Percentiles rank a stretch among this genome's conserved stretches.
These are phyloP conservation scores for Tremella mesenterica DNA, from an alignment of 768 basidiomycete genomes.

Conservation along the genomic window DNA sequence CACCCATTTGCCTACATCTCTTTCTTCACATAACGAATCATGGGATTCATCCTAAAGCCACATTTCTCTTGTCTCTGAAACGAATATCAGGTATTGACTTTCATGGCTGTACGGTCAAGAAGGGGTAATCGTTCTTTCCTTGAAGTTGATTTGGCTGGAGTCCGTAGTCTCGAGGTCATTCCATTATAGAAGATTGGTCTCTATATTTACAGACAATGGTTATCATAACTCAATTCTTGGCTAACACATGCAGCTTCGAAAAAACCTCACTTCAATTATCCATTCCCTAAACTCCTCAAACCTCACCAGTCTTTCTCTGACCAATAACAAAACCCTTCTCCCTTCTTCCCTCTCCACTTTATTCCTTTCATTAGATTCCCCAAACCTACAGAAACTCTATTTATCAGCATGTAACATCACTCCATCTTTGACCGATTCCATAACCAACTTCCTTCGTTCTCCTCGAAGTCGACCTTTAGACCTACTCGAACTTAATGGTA, in stretches of 20 bases:
- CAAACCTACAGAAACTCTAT: constrained; percentile 21
- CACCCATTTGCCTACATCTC: not conserved
- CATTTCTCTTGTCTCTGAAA: too few relatives aligned
- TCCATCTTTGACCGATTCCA: not conserved
- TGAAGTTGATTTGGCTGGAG: too few relatives aligned
- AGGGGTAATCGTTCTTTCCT: too few relatives aligned
- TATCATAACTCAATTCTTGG: too few relatives aligned
- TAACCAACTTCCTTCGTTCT: constrained; percentile 14
- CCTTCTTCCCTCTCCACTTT: constrained; percentile 4
- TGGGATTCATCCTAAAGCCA: too few relatives aligned
- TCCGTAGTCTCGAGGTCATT: too few relatives aligned
- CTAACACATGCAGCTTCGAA: constrained; percentile 11
- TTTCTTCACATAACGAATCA: too few relatives aligned
- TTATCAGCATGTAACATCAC: constrained; percentile 25
- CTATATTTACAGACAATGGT: too few relatives aligned
- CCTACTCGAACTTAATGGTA: constrained; percentile 31
- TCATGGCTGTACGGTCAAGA: too few relatives aligned
- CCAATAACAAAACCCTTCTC: constrained; percentile 17
- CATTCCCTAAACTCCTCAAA: constrained; percentile 19
- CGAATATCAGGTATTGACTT: too few relatives aligned
- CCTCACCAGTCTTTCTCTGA: constrained; percentile 17
- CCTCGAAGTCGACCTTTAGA: constrained; percentile 19
- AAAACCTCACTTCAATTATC: constrained; percentile 16
- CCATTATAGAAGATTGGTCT: too few relatives aligned
- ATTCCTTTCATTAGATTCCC: constrained; percentile 10